Conservation (phyloP, 768 basidiomycete species). For the Lanmaoa pseudosensibilis region DNA sequence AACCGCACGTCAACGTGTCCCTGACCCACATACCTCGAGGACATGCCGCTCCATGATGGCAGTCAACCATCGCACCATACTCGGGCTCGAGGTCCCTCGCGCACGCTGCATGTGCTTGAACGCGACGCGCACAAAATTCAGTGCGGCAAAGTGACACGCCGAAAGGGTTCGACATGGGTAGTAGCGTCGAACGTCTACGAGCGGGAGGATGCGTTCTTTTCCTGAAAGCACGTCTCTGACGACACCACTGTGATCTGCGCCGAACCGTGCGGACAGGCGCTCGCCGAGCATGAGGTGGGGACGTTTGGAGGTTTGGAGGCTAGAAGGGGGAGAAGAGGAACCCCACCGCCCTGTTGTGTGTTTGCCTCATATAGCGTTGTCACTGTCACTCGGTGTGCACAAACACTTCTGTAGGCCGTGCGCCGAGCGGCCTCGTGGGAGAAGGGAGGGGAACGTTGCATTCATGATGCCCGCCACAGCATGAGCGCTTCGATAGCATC, state of each 20-base stretch:
- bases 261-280: constrained; percentile 16
- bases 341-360: neutral
- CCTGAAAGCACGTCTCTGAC: constrained; percentile 29
- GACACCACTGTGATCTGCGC: constrained; percentile 5
- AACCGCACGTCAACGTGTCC: neutral
- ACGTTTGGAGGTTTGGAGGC: neutral
- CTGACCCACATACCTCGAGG: constrained; percentile 21
- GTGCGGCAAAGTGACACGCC: constrained; percentile 60
- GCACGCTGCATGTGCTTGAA: constrained; percentile 29
- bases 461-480: constrained; percentile 13
- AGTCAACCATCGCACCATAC: constrained; percentile 12
- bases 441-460: constrained; percentile 10
- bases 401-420: neutral
- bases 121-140: constrained; percentile 59
- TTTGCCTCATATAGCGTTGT: constrained; percentile 17
- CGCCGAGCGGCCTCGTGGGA: constrained; percentile 12
- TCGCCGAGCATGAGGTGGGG: constrained; percentile 11
- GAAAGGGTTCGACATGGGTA: constrained; percentile 41
- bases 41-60: constrained; percentile 12
- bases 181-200: constrained; percentile 50
- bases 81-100: neutral
- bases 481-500: constrained; percentile 5
- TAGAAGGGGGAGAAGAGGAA: neutral
- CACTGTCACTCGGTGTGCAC: constrained; percentile 7
- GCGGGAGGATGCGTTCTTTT: constrained; percentile 44